These are phyloP conservation scores for Garcia nutans DNA, from an alignment of 345 rosid species.

Conservation along the genomic window DNA sequence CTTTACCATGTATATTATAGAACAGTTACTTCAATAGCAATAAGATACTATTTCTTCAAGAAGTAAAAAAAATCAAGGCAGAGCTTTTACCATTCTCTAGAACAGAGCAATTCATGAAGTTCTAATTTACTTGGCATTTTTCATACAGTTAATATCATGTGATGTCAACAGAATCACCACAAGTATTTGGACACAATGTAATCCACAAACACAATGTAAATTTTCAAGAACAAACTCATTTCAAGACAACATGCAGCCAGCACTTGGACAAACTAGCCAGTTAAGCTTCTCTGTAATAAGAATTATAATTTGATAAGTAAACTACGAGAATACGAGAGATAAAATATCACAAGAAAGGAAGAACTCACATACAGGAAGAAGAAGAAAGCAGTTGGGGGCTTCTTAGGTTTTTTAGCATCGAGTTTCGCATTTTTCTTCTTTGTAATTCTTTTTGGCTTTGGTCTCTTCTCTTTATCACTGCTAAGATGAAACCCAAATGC, in stretches of 20 bases:
- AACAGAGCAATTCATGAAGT: not conserved
- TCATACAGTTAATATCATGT: not conserved
- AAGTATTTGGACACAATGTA: not conserved
- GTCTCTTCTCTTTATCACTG: constrained; percentile 24
- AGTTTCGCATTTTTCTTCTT: constrained; percentile 42
- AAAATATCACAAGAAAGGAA: not conserved
- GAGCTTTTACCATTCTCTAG: not conserved
- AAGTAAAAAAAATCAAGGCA: not conserved
- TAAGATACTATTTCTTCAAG: not conserved
- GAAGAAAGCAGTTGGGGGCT: constrained; percentile 93
- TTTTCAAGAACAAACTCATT: not conserved
- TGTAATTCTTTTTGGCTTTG: constrained; percentile 31
- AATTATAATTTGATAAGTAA: not conserved
- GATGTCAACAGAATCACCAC: not conserved
- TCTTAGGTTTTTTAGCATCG: constrained; percentile 74
- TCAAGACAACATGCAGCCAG: not conserved
- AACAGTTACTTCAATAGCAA: not conserved
- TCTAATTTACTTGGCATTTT: not conserved
- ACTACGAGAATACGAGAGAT: not conserved
- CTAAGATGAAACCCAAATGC: not conserved
- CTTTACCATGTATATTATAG: not conserved
- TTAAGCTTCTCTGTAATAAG: not conserved
- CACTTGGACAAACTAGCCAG: not conserved
- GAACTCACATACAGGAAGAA: constrained; percentile 59
- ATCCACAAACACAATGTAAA: not conserved